These are phyloP conservation scores for Dissophora globulifera DNA, from an alignment of 192 early-diverging fungal species.

Conservation along the genomic window DNA sequence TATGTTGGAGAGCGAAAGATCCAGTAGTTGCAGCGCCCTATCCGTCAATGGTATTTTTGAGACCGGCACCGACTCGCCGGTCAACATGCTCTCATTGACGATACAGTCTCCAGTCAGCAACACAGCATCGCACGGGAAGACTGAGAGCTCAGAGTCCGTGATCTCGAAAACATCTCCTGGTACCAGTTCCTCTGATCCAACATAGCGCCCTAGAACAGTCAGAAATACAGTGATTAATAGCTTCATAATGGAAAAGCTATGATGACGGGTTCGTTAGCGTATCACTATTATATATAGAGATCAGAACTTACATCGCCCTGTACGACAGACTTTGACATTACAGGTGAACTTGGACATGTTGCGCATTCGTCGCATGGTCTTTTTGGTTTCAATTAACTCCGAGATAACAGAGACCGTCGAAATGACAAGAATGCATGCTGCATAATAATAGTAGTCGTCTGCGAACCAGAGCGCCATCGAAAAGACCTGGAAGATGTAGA, in stretches of 20 bases:
- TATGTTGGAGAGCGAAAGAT: conserved; percentile 78
- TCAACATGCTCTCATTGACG: conserved; percentile 98
- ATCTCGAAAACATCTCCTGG: conserved; percentile 97
- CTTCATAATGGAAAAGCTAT: too few relatives aligned
- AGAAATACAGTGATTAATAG: background rate
- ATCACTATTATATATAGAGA: background rate
- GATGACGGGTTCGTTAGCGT: too few relatives aligned
- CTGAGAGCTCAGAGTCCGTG: conserved; percentile 62
- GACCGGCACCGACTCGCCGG: conserved; percentile 96
- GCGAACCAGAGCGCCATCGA: conserved; percentile 83
- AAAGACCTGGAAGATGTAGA: conserved; percentile 85
- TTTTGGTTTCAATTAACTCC: conserved; percentile 84
- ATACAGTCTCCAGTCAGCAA: conserved; percentile 95
- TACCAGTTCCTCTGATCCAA: conserved; percentile 80
- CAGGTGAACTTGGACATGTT: conserved; percentile 92
- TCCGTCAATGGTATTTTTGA: conserved; percentile 87
- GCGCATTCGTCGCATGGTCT: conserved; percentile 76
- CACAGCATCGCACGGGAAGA: conserved; percentile 92
- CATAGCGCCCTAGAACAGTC: conserved; percentile 41
- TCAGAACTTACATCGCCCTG: conserved; percentile 59
- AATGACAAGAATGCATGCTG: conserved; percentile 90
- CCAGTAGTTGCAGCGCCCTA: conserved; percentile 67
- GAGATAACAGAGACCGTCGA: conserved; percentile 79
- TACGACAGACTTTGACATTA: conserved; percentile 75
- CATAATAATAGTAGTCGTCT: conserved; percentile 97